These are phyloP conservation scores for Aaosphaeria pasadenensis DNA, from an alignment of 2,329 filamentous ascomycete genomes.

Conservation along the genomic window DNA sequence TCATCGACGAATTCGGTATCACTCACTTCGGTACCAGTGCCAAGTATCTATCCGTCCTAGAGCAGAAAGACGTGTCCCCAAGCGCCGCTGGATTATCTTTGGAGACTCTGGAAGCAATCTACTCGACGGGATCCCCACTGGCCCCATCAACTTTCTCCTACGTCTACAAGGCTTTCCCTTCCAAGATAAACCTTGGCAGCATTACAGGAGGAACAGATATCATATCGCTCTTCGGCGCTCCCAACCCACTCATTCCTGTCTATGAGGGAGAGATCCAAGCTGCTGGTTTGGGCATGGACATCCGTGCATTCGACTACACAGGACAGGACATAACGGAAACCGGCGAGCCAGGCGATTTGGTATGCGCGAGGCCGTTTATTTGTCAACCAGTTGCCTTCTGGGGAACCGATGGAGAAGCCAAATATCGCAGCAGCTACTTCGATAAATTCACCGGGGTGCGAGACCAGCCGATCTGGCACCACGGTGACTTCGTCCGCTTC, in stretches of 20 bases:
- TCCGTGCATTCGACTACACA: conserved; percentile 50
- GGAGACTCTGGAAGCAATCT: conserved; percentile 71
- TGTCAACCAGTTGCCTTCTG: conserved; percentile 91
- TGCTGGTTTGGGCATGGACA: conserved; percentile 50
- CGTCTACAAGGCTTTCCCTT: conserved; percentile 79
- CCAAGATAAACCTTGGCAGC: conserved; percentile 78
- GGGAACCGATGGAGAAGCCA: conserved; percentile 66
- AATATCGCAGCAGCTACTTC: conserved; percentile 85
- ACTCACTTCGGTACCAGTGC: conserved; percentile 95
- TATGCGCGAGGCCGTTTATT: conserved; percentile 83
- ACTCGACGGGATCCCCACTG: conserved; percentile 88
- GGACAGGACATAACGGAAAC: conserved; percentile 57
- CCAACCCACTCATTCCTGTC: conserved; percentile 57
- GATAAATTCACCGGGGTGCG: conserved; percentile 63
- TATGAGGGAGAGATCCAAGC: conserved; percentile 51
- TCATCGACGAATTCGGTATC: conserved; percentile 77
- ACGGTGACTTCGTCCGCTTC: conserved; percentile 83
- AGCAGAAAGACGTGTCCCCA: conserved; percentile 60
- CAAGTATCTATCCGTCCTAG: conserved; percentile 86
- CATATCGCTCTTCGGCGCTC: conserved; percentile 87
- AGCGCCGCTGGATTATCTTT: conserved; percentile 49
- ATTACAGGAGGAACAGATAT: conserved; percentile 98
- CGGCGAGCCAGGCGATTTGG: conserved; percentile 78
- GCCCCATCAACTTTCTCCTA: conserved; percentile 92
- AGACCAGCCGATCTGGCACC: conserved; percentile 70